Evolutionary conservation across 352 stramenopile genomes (phyloP), one percentile per base, ranked within the genome.

Genomic region (Blastocystis hominis): DNA sequence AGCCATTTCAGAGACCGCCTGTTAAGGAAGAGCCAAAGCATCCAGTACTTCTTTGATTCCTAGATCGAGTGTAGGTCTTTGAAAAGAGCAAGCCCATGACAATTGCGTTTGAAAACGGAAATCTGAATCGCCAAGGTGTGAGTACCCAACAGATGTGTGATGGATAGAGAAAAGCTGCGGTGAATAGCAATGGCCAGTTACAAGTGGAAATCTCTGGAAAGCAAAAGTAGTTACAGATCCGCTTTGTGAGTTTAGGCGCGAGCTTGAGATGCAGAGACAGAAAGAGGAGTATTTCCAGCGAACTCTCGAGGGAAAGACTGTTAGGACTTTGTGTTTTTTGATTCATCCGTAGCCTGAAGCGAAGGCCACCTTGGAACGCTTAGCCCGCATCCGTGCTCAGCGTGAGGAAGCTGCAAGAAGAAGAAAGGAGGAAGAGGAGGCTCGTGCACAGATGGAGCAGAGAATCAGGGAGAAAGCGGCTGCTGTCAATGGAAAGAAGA

Each of bases 351-450:
- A 84, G 72, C 72, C 72, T 6, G 72, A 84, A 46, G 72, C 72
- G 2, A 84, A 84, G 44, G 72, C 72, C 20, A 84, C 72, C 7
- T 64, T 84, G 56, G 72, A 84, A 34, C 54, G 72, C 40, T 30
- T 84, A 53, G 72, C 72, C 24, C 72, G 72, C 34, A 53, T 84
- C 24, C 72, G 72, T 47, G 72, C 72, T 84, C 72, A 84, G 38
- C 72, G 72, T 24, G 72, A 84, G 55, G 72, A 84, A 40, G 72
- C 72, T 9, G 72, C 72, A 15, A 64, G 56, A 42, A 63, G 72
- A 66, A 84, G 72, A 84, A 84, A 84, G 72, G 72, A 84, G 44
- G 47, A 84, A 64, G 72, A 84, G 50, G 72, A 34, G 24, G 72
- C 72, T 20, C 54, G 56, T 47, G 72, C 72, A 9, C 44, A 47